phyloP scores from a whole-genome alignment of 2,329 filamentous ascomycete species.

The Aspergillus udagawae region DNA sequence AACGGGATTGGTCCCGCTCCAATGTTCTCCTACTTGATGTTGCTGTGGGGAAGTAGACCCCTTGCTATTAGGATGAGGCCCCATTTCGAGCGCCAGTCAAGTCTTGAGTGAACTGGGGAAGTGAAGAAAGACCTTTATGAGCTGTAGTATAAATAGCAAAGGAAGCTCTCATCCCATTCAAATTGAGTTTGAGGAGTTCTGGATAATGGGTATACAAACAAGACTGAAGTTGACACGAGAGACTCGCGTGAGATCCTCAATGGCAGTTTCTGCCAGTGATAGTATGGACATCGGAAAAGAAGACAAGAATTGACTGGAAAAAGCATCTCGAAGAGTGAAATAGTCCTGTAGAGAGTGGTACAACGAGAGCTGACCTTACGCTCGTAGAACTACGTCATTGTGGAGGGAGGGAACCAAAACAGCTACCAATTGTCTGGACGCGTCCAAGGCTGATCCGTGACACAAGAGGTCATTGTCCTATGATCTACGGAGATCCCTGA shows the following conservation, averaged over 20 bases:
- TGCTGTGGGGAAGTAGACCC: conserved; percentile 23
- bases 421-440: conserved; percentile 3
- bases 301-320: background rate
- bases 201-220: background rate
- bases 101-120: background rate
- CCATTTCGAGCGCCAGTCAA: conserved; percentile 8
- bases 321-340: conserved; percentile 1
- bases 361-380: background rate
- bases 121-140: background rate
- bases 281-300: background rate
- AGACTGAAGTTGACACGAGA: background rate
- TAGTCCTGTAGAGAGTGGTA: background rate
- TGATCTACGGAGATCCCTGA: background rate
- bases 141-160: background rate
- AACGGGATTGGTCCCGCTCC: conserved; percentile 77
- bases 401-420: conserved; percentile 8
- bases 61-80: conserved; percentile 6
- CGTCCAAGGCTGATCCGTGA: background rate
- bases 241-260: background rate
- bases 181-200: background rate
- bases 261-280: background rate
- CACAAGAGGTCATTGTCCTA: background rate
- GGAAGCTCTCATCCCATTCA: background rate
- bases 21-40: conserved; percentile 61
- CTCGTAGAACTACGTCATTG: conserved; percentile 34